Base-by-base conservation (phyloP, 495 filamentous ascomycete genomes). In the Tuber borchii region DNA sequence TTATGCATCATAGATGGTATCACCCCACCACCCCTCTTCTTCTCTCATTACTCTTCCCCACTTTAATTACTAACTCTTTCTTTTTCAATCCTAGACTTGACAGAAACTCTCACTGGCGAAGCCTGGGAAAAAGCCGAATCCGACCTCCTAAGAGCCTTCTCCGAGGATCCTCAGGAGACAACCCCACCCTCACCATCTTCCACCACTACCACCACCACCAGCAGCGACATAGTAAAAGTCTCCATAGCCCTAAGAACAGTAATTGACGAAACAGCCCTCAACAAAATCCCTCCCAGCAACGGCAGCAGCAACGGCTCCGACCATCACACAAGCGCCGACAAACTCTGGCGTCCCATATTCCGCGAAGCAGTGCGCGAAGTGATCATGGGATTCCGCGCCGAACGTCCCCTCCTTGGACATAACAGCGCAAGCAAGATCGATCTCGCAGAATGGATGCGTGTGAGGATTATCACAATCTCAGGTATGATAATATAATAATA, bases 1-100 rank as follows among this genome's bases (percentile, higher is more conserved):
- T 22, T 83, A 1, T 83, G 82, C n/a, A 75, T 83, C 69, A 75
- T 81, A 3, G 82, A 83, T 75, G 82, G 81, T 83, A 77, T 75
- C 71, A 42, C 39, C 26, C 20, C 20, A 45, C 65, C 19, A 39
- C 40, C 20, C 39, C 42, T 14, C 26, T n/a, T n/a, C n/a, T 46
- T 19, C 0, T 16, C 22, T 2, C 70, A 26, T n/a, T 26, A 5
- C 8, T 20, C 34, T n/a, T 10, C 34, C 37, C 4, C 34, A 40
- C 70, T 34, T 19, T 43, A 43, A 3, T 42, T 69, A 31, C 72
- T 82, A 56, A 82, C 65, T 6, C 19, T 37, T 73, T 9, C 16
- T 40, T 40, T 6, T 40, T 40, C 39, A 40, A 40, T 40, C 3
- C 72, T 69, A 82, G 80, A 82, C 61, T 68, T 82, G 71, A 82